These are phyloP conservation scores for Tylopilus intermedius DNA, from an alignment of 768 basidiomycete genomes.

Conservation along the genomic window DNA sequence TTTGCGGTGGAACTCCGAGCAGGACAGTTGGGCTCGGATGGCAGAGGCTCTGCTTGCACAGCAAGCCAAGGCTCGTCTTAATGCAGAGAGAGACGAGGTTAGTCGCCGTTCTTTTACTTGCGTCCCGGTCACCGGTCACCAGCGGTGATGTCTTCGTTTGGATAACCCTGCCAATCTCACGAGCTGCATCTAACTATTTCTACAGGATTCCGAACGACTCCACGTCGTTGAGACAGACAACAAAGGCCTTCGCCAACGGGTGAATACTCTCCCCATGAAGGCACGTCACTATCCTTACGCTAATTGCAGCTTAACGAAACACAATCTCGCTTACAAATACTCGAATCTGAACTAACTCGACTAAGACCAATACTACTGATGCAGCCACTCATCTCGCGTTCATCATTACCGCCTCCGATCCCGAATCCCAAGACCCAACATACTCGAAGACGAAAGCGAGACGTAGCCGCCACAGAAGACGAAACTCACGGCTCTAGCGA, in stretches of 20 bases:
- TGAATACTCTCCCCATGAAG: slow-evolving; percentile 24
- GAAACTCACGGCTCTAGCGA: slow-evolving; percentile 23
- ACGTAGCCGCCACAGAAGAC: slow-evolving; percentile 21
- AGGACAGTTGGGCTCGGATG: slow-evolving; percentile 58
- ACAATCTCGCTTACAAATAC: slow-evolving; percentile 45
- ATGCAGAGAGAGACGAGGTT: slow-evolving; percentile 42
- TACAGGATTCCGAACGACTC: slow-evolving; percentile 54
- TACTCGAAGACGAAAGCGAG: slow-evolving; percentile 27
- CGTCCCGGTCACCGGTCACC: background rate
- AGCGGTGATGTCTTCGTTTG: background rate
- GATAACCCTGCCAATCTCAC: background rate
- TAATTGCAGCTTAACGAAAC: slow-evolving; percentile 51
- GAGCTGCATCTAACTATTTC: slow-evolving; percentile 13
- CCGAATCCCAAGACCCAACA: slow-evolving; percentile 19
- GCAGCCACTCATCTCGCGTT: slow-evolving; percentile 42
- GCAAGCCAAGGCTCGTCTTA: slow-evolving; percentile 38
- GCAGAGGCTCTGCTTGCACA: slow-evolving; percentile 60
- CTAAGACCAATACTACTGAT: slow-evolving; percentile 67
- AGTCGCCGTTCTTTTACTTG: background rate
- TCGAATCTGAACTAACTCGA: slow-evolving; percentile 62
- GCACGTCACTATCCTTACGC: slow-evolving; percentile 2
- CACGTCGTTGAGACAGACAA: slow-evolving; percentile 58
- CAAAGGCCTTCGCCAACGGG: slow-evolving; percentile 55
- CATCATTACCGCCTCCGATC: slow-evolving; percentile 18
- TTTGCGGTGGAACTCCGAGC: slow-evolving; percentile 58